Conservation (phyloP, 176 grass and related monocot genomes). For the Aegilops sharonensis region DNA sequence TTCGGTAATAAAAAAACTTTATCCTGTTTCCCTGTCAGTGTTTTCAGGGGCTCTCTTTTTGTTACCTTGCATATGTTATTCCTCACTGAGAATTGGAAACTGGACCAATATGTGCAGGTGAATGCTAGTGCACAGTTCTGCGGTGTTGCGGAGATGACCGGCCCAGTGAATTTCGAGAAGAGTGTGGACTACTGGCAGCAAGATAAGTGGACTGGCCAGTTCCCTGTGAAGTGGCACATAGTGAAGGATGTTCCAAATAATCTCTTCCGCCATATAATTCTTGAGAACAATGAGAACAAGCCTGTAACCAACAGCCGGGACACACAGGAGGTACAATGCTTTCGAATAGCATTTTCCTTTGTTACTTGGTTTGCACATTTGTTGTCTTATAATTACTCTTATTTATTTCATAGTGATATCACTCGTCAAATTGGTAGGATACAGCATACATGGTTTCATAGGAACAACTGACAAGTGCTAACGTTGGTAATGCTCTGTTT, state of each 20-base stretch:
- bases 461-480: not conserved
- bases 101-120: slow-evolving; percentile 44
- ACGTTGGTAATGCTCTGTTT: not conserved
- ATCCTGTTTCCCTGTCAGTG: slow-evolving; percentile 15
- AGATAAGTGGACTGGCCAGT: slow-evolving; percentile 79
- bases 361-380: slow-evolving; percentile 1
- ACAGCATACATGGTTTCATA: not conserved
- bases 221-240: slow-evolving; percentile 75
- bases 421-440: not conserved
- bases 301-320: slow-evolving; percentile 79
- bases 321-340: slow-evolving; percentile 62
- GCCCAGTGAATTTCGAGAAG: slow-evolving; percentile 71
- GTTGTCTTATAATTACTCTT: not conserved
- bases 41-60: not conserved
- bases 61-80: slow-evolving; percentile 1
- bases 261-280: slow-evolving; percentile 78
- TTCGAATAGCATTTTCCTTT: not conserved
- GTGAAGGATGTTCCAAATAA: slow-evolving; percentile 88
- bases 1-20: slow-evolving; percentile 61
- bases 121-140: slow-evolving; percentile 88
- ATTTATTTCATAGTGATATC: slow-evolving; percentile 7
- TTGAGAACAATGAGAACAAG: slow-evolving; percentile 81
- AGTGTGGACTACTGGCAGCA: slow-evolving; percentile 87
- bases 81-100: not conserved
- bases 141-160: slow-evolving; percentile 79